phyloP scores from a whole-genome alignment of 2,329 filamentous ascomycete genomes.

The Pseudogymnoascus sp. region DNA sequence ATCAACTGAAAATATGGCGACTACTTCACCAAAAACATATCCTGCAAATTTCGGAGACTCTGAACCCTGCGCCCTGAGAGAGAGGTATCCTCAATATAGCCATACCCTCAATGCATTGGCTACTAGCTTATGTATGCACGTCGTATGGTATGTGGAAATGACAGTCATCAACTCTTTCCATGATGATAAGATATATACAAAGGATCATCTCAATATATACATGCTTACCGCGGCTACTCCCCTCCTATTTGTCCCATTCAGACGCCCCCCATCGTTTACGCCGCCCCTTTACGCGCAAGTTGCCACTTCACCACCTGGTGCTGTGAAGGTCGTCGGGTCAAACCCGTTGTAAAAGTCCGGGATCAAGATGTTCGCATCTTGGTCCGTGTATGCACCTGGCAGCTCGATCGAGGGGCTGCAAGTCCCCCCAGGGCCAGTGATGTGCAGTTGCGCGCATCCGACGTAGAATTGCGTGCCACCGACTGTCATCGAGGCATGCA shows the following conservation, averaged over 20 bases:
- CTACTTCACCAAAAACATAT: neutral
- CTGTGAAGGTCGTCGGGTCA: constrained; percentile 28
- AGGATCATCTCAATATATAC: constrained; percentile 6
- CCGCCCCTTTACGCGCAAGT: constrained; percentile 6
- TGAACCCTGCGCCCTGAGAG: neutral
- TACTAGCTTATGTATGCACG: neutral
- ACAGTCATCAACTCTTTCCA: neutral
- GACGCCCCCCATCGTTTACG: neutral
- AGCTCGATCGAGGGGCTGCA: constrained; percentile 21
- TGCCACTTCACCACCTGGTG: constrained; percentile 24
- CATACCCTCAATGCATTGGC: neutral
- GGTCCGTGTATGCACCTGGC: constrained; percentile 23
- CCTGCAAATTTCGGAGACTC: neutral
- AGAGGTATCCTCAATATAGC: too few relatives aligned
- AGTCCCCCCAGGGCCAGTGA: constrained; percentile 21
- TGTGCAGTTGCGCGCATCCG: constrained; percentile 23
- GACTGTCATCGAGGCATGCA: constrained; percentile 26
- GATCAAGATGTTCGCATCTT: constrained; percentile 22
- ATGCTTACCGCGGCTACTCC: neutral
- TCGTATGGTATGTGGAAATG: neutral
- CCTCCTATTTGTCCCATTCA: neutral
- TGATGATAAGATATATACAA: constrained; percentile 1
- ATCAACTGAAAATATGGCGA: neutral
- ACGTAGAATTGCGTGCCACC: constrained; percentile 31
- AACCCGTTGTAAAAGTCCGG: constrained; percentile 23